Percentiles rank a stretch among this genome's conserved stretches.
These are phyloP conservation scores for Zoysia pacifica DNA, from an alignment of 176 grass and related monocot species.

Conservation along the genomic window DNA sequence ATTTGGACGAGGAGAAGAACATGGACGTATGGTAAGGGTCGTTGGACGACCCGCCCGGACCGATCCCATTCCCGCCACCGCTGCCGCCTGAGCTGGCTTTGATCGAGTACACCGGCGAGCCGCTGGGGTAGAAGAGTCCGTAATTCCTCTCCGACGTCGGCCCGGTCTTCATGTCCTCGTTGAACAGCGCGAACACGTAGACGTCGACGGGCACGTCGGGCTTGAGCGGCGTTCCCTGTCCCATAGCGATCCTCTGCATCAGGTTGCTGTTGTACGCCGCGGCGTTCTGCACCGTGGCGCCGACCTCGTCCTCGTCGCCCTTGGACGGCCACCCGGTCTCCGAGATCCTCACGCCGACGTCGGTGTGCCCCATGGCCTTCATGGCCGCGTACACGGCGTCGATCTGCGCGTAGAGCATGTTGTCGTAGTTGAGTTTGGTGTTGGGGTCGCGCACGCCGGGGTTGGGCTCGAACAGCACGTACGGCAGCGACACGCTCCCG, in stretches of 20 bases:
- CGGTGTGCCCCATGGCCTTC: slow-evolving; percentile 72
- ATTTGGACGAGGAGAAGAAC: slow-evolving; percentile 46
- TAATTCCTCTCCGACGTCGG: slow-evolving; percentile 83
- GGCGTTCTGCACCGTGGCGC: slow-evolving; percentile 72
- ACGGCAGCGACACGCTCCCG: slow-evolving; percentile 55
- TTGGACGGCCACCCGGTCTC: slow-evolving; percentile 92
- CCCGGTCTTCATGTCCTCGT: slow-evolving; percentile 72
- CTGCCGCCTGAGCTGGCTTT: slow-evolving; percentile 20
- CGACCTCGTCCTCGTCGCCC: slow-evolving; percentile 69
- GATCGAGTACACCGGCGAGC: slow-evolving; percentile 64
- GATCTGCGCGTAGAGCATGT: slow-evolving; percentile 92
- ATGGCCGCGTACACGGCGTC: slow-evolving; percentile 92
- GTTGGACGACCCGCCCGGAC: slow-evolving; percentile 7
- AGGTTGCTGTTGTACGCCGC: slow-evolving; percentile 82
- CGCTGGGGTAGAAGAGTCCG: slow-evolving; percentile 70
- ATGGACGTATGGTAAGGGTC: slow-evolving; percentile 48
- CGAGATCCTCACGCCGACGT: slow-evolving; percentile 62
- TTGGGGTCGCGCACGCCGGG: slow-evolving; percentile 52
- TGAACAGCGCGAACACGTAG: slow-evolving; percentile 86
- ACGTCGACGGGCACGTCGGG: slow-evolving; percentile 80
- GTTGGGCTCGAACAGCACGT: slow-evolving; percentile 86
- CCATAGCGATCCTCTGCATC: slow-evolving; percentile 62
- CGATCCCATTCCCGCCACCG: background rate
- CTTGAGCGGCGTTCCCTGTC: slow-evolving; percentile 78
- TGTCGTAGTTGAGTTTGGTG: slow-evolving; percentile 70